phyloP scores from a whole-genome alignment of 495 filamentous ascomycete species.

The Penicillium angulare region DNA sequence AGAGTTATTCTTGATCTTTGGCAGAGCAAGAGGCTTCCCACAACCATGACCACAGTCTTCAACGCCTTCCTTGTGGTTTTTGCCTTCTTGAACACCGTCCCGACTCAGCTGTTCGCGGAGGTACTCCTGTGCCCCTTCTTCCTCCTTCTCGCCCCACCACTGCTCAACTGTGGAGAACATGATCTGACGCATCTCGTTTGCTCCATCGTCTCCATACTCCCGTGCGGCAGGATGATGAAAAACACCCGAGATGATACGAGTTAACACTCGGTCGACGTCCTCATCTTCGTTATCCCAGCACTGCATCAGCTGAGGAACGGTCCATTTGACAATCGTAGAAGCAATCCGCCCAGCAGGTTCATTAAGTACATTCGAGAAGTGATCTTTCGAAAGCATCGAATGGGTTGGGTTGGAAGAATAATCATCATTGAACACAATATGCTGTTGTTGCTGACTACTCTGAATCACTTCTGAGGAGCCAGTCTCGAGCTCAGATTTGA shows the following conservation, averaged over 20 bases:
- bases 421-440: conserved; percentile 81
- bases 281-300: conserved; percentile 76
- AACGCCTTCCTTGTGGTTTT: conserved; percentile 84
- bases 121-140: conserved; percentile 56
- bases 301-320: conserved; percentile 80
- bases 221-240: conserved; percentile 85
- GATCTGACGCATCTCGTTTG: conserved; percentile 63
- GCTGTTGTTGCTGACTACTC: conserved; percentile 73
- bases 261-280: conserved; percentile 65
- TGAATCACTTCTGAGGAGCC: conserved; percentile 85
- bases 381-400: conserved; percentile 95
- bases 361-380: conserved; percentile 85
- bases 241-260: conserved; percentile 74
- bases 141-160: conserved; percentile 72
- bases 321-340: conserved; percentile 72
- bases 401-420: conserved; percentile 77
- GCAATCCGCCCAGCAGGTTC: conserved; percentile 83
- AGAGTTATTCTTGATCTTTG: conserved; percentile 35
- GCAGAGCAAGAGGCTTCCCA: conserved; percentile 65
- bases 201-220: conserved; percentile 67
- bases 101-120: conserved; percentile 72
- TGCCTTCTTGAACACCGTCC: conserved; percentile 68
- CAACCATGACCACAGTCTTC: conserved; percentile 83
- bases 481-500: conserved; percentile 78
- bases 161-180: conserved; percentile 77